Conservation (phyloP, 2,329 filamentous ascomycete species). For the Pseudogymnoascus sp. region DNA sequence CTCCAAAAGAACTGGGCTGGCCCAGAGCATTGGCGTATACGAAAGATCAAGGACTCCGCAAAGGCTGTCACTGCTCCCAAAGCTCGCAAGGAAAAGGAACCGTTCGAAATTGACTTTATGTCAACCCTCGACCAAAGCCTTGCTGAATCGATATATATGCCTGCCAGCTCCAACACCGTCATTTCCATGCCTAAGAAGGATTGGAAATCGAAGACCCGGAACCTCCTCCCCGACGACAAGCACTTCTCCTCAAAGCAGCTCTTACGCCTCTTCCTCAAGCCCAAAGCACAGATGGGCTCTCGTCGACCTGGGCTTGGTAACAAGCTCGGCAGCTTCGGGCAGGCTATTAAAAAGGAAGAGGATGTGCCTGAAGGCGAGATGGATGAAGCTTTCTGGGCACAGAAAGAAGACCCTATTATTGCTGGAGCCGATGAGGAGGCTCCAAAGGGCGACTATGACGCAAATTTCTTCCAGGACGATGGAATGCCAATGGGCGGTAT, state of each 20-base stretch:
- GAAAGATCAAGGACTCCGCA: constrained; percentile 74
- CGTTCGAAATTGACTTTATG: constrained; percentile 87
- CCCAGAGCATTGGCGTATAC: constrained; percentile 97
- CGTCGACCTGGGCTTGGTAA: constrained; percentile 47
- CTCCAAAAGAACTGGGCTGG: constrained; percentile 96
- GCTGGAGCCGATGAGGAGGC: constrained; percentile 49
- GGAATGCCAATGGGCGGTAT: constrained; percentile 59
- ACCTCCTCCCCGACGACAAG: constrained; percentile 93
- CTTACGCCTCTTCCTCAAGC: constrained; percentile 86
- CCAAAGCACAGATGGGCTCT: constrained; percentile 74
- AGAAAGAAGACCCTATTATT: constrained; percentile 45
- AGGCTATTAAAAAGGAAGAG: constrained; percentile 40
- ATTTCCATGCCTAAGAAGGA: constrained; percentile 89
- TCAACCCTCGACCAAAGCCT: constrained; percentile 64
- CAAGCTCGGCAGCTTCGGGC: constrained; percentile 36
- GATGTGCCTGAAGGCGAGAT: constrained; percentile 66
- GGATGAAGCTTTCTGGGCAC: constrained; percentile 94
- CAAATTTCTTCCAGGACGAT: constrained; percentile 95
- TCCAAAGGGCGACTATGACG: constrained; percentile 78
- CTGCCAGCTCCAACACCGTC: constrained; percentile 68
- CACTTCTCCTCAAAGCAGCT: constrained; percentile 94
- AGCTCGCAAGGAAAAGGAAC: constrained; percentile 88
- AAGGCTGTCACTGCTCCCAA: constrained; percentile 56
- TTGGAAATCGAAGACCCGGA: constrained; percentile 88
- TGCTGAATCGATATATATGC: constrained; percentile 73